Conservation (phyloP, 139 green algal species). For the Yamagishiella unicocca region DNA sequence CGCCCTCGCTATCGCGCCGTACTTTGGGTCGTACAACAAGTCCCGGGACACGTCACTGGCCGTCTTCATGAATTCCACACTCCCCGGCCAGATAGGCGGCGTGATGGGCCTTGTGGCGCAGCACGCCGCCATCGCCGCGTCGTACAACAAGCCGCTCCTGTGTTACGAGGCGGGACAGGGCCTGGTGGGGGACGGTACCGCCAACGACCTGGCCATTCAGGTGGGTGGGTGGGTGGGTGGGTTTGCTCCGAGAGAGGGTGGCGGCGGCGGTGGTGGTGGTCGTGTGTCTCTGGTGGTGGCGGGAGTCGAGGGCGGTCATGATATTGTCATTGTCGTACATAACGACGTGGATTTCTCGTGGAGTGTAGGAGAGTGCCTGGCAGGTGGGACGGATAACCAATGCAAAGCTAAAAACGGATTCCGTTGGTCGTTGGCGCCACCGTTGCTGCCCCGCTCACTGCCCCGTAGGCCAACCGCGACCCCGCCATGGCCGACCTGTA, state of each 20-base stretch:
- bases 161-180: slow-evolving; percentile 46
- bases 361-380: too few relatives aligned
- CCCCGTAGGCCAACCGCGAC: slow-evolving; percentile 52
- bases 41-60: slow-evolving; percentile 35
- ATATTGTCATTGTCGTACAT: too few relatives aligned
- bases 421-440: too few relatives aligned
- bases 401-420: too few relatives aligned
- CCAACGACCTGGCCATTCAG: slow-evolving; percentile 42
- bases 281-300: too few relatives aligned
- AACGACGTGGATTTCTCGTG: too few relatives aligned
- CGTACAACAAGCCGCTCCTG: slow-evolving; percentile 36
- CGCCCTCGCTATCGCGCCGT: slow-evolving; percentile 49
- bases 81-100: neutral
- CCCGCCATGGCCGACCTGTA: slow-evolving; percentile 35
- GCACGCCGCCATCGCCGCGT: slow-evolving; percentile 46
- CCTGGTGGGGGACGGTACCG: slow-evolving; percentile 39
- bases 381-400: too few relatives aligned
- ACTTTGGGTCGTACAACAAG: slow-evolving; percentile 48
- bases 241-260: too few relatives aligned
- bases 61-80: slow-evolving; percentile 27
- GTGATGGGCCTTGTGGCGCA: neutral
- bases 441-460: too few relatives aligned
- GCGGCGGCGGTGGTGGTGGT: too few relatives aligned
- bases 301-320: too few relatives aligned
- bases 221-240: too few relatives aligned